These are phyloP conservation scores for Diaporthe sp. DNA, from an alignment of 2,329 filamentous ascomycete species.

Conservation along the genomic window DNA sequence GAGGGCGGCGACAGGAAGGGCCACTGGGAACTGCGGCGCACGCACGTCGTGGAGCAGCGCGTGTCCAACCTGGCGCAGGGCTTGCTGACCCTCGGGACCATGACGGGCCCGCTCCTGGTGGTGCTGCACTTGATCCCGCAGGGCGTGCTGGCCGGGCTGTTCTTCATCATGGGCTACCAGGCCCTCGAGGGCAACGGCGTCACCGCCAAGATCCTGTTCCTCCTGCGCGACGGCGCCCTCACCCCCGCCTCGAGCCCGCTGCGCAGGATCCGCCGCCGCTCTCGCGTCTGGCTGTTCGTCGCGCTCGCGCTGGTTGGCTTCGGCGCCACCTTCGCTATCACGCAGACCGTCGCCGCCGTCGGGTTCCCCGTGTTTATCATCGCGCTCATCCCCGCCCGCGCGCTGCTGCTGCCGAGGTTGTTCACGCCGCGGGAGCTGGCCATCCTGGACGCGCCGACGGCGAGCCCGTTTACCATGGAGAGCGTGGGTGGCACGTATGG, in stretches of 20 bases:
- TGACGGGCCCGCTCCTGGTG: conserved; percentile 80
- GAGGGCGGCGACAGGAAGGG: conserved; percentile 69
- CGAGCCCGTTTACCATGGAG: conserved; percentile 82
- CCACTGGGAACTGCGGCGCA: conserved; percentile 64
- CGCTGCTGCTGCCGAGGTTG: conserved; percentile 72
- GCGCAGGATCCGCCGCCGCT: conserved; percentile 69
- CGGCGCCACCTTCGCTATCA: conserved; percentile 84
- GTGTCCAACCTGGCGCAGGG: conserved; percentile 84
- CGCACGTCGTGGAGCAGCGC: conserved; percentile 82
- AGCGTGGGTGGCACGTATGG: conserved; percentile 76
- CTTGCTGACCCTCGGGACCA: conserved; percentile 82
- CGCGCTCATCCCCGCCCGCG: conserved; percentile 75
- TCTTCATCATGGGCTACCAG: conserved; percentile 88
- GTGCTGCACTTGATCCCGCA: conserved; percentile 85
- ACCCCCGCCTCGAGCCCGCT: conserved; percentile 73
- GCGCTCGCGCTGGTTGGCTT: conserved; percentile 77
- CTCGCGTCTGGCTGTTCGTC: conserved; percentile 80
- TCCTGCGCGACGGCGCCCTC: conserved; percentile 74
- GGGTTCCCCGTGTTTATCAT: conserved; percentile 84
- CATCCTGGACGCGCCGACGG: conserved; percentile 79
- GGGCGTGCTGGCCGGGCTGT: conserved; percentile 83
- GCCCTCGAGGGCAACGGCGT: conserved; percentile 83
- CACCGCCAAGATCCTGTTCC: conserved; percentile 79
- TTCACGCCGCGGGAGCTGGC: conserved; percentile 73
- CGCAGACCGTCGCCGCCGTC: conserved; percentile 84